These are phyloP conservation scores for Alloteropsis angusta DNA, from an alignment of 202 grass and related monocot genomes.

Conservation along the genomic window DNA sequence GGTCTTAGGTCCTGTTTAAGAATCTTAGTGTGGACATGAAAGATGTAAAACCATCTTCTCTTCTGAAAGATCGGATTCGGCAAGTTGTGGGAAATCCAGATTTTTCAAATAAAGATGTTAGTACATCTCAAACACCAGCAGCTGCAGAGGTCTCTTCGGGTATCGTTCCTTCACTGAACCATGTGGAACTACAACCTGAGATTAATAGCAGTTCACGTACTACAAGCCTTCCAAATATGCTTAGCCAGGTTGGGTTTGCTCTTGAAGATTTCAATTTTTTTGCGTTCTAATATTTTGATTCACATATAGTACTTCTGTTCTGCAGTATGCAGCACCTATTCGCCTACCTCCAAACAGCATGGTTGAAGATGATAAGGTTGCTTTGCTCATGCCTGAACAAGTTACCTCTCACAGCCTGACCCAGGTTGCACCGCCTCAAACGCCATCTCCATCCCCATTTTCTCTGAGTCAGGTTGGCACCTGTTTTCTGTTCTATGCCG, in stretches of 20 bases:
- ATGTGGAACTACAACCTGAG: constrained; percentile 69
- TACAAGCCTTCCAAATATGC: constrained; percentile 60
- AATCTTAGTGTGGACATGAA: constrained; percentile 90
- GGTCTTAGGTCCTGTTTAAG: constrained; percentile 79
- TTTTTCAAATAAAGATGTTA: constrained; percentile 95
- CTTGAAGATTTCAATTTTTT: not conserved
- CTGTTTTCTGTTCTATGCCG: constrained; percentile 7
- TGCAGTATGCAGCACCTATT: constrained; percentile 64
- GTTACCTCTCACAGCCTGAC: constrained; percentile 46
- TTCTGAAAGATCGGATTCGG: constrained; percentile 70
- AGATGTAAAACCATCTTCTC: constrained; percentile 88
- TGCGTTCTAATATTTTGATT: constrained; percentile 12
- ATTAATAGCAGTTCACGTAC: constrained; percentile 54
- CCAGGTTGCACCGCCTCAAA: constrained; percentile 57
- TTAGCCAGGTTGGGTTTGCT: constrained; percentile 51
- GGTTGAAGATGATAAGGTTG: constrained; percentile 81
- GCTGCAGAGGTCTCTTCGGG: constrained; percentile 45
- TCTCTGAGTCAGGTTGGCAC: constrained; percentile 71
- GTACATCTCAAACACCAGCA: constrained; percentile 48
- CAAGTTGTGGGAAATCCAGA: constrained; percentile 92
- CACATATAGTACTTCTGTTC: constrained; percentile 25
- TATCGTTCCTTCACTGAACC: constrained; percentile 48
- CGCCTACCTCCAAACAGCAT: constrained; percentile 60
- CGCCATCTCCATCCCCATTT: constrained; percentile 62
- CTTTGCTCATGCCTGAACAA: constrained; percentile 81